Base-by-base conservation (phyloP, 2,329 filamentous ascomycete species). In the Dendryphion nanum region DNA sequence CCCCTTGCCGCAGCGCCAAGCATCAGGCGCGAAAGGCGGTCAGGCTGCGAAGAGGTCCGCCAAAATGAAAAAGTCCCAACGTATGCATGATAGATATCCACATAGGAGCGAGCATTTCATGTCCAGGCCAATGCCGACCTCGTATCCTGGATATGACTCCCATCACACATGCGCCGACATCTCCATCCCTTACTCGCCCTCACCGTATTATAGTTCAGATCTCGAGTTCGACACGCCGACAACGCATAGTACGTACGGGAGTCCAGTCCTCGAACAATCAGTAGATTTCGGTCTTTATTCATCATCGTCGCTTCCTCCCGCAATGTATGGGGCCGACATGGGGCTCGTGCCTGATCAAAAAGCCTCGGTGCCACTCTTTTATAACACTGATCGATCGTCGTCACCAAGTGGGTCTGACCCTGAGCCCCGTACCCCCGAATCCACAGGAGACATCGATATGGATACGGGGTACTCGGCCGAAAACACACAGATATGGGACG, bases 391-490 rank as follows among this genome's bases (percentile, higher is more conserved):
- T 26, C 10, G 10, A n/a, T 26, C 23, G 10, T 26, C 23, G 10
- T 10, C 23, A 26, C n/a, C 23, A 8, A 8, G 10, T 26, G n/a
- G 3, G 3, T 26, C 23, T 8, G 10, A 8, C 10, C 23, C 23
- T 13, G 40, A 38, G 14, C 40, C 40, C 7, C 16, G 21, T n/a
- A 42, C 40, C 3, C 40, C 40, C 13, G 4, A 16, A 15, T 32
- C 35, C 28, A 16, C 31, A 18, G 24, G 13, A 16, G 31, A 35
- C n/a, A 33, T 30, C 30, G 29, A 29, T n/a, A n/a, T n/a, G n/a
- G n/a, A n/a, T n/a, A n/a, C n/a, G n/a, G n/a, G n/a, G n/a, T n/a
- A n/a, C n/a, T n/a, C n/a, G n/a, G n/a, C n/a, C n/a, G n/a, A n/a
- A n/a, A n/a, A n/a, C n/a, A n/a, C n/a, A n/a, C n/a, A n/a, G n/a